Conservation (phyloP, 163 green algal genomes). For the Chlorella variabilis region DNA sequence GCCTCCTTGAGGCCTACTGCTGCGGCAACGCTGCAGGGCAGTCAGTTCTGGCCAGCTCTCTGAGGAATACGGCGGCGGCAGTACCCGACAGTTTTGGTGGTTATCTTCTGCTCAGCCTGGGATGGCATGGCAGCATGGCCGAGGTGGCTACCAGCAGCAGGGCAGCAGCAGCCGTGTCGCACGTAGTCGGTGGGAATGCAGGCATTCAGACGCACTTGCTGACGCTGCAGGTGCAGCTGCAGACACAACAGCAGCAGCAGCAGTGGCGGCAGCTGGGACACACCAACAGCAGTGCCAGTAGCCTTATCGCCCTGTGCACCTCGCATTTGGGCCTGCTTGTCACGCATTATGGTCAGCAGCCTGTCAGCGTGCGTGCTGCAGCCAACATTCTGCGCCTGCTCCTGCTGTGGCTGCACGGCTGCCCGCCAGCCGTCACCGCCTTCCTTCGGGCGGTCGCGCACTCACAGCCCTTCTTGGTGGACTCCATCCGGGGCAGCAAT, state of each 20-base stretch:
- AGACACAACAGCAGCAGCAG: not conserved
- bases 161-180: not conserved
- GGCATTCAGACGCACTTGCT: conserved; percentile 22
- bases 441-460: conserved; percentile 63
- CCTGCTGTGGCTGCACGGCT: conserved; percentile 74
- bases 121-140: not conserved
- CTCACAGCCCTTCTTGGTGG: conserved; percentile 63
- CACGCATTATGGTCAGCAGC: conserved; percentile 2
- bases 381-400: conserved; percentile 72
- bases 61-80: not conserved
- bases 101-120: conserved; percentile 2
- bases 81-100: not conserved
- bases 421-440: conserved; percentile 58
- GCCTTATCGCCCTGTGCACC: not conserved
- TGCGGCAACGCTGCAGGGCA: conserved; percentile 17
- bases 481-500: conserved; percentile 50
- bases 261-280: not conserved
- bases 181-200: not conserved
- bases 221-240: not conserved
- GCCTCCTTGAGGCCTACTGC: conserved; percentile 22
- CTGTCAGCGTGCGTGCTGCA: not conserved
- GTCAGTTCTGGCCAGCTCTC: not conserved
- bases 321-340: conserved; percentile 6
- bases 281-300: not conserved
- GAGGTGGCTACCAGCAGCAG: conserved; percentile 1